phyloP scores from a whole-genome alignment of 179 eudicot genomes.

The Gypsophila paniculata region DNA sequence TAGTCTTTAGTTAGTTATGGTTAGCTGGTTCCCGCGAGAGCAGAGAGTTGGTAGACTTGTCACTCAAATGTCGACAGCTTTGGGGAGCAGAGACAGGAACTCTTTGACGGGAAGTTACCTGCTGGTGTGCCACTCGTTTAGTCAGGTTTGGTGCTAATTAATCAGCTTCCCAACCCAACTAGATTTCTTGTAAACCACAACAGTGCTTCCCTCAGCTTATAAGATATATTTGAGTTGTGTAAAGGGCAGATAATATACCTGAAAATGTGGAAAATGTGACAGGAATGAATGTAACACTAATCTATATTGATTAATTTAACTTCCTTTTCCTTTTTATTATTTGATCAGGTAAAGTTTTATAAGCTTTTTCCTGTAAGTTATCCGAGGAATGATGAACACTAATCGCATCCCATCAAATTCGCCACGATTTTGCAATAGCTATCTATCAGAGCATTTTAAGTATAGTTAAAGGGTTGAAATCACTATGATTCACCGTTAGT shows the following conservation, averaged over 20 bases:
- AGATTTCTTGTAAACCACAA: neutral
- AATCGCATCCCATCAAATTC: too few relatives aligned
- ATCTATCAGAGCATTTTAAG: too few relatives aligned
- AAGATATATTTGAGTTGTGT: conserved; percentile 18
- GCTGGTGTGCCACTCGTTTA: neutral
- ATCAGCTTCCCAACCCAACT: neutral
- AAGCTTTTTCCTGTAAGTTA: too few relatives aligned
- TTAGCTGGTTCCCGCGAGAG: neutral
- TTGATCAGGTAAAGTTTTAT: neutral
- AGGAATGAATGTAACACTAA: neutral
- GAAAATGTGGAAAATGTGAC: neutral
- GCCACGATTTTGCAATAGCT: too few relatives aligned
- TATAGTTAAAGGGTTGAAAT: too few relatives aligned
- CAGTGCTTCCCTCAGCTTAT: neutral
- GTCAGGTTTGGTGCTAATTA: conserved; percentile 8
- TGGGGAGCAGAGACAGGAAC: neutral
- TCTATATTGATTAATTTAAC: neutral
- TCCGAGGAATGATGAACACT: too few relatives aligned
- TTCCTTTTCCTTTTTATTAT: neutral
- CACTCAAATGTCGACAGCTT: neutral
- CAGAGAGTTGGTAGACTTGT: neutral
- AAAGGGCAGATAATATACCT: conserved; percentile 10
- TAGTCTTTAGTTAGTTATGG: neutral
- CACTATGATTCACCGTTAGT: too few relatives aligned
- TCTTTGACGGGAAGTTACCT: neutral